Conservation (phyloP, 495 filamentous ascomycete genomes). For the Trichoderma asperelloides region DNA sequence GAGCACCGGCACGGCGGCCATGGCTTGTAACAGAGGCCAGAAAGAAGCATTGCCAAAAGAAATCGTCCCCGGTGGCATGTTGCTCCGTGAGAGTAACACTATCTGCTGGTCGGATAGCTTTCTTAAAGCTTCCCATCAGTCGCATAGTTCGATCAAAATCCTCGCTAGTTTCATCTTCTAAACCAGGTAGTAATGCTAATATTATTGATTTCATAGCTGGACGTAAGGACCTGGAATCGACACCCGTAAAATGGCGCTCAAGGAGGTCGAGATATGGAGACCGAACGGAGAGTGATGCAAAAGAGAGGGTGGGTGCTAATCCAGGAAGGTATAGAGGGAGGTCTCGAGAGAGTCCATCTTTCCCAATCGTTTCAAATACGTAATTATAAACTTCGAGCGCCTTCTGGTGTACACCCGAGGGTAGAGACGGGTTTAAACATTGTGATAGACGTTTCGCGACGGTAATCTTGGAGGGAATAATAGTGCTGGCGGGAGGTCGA, state of each 20-base stretch:
- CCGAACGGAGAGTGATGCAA: constrained; percentile 83
- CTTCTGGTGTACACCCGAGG: constrained; percentile 98
- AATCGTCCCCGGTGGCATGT: constrained; percentile 62
- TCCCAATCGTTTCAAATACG: constrained; percentile 71
- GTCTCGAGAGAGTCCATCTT: constrained; percentile 68
- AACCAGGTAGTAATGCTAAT: constrained; percentile 73
- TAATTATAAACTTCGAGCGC: constrained; percentile 87
- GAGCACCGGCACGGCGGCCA: constrained; percentile 70
- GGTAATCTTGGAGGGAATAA: constrained; percentile 73
- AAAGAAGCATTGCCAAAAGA: constrained; percentile 98
- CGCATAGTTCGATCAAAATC: constrained; percentile 85
- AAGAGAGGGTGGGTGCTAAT: constrained; percentile 77
- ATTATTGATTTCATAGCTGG: constrained; percentile 86
- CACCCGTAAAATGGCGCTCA: constrained; percentile 65
- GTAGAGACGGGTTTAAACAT: constrained; percentile 86
- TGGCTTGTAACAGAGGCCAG: constrained; percentile 83
- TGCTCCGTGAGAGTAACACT: constrained; percentile 40
- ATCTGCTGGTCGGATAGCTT: constrained; percentile 45
- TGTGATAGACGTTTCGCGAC: constrained; percentile 90
- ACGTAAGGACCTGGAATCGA: constrained; percentile 61
- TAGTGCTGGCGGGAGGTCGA: constrained; percentile 57
- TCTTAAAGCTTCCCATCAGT: constrained; percentile 69
- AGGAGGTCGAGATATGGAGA: constrained; percentile 75
- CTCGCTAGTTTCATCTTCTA: constrained; percentile 94
- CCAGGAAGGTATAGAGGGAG: constrained; percentile 84